phyloP scores from a whole-genome alignment of 2,329 filamentous ascomycete genomes.

The Clarireedia hainanense region DNA sequence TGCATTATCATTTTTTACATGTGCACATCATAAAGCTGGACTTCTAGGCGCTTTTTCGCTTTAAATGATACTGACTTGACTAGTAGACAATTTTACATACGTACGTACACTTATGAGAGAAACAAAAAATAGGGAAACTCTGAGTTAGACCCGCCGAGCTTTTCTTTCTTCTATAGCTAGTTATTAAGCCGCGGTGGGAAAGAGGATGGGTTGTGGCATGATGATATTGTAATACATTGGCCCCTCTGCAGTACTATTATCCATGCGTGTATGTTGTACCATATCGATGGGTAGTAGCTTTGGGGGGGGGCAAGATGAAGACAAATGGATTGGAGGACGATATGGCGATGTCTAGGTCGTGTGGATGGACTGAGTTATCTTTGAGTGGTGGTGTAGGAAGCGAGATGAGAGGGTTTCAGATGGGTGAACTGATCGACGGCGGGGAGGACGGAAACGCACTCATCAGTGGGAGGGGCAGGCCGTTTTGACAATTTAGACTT shows the following conservation, averaged over 20 bases:
- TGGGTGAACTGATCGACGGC: background rate
- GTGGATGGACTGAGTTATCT: background rate
- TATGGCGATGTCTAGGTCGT: too few species aligned
- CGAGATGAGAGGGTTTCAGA: background rate
- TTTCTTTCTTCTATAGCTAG: background rate
- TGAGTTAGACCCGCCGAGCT: background rate
- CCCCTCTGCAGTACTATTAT: background rate
- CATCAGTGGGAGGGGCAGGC: too few species aligned
- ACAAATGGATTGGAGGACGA: too few species aligned
- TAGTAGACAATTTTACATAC: background rate
- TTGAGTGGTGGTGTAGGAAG: background rate
- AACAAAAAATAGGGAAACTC: background rate
- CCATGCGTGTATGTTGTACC: background rate
- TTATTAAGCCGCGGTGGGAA: background rate
- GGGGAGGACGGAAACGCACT: too few species aligned
- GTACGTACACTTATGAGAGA: background rate
- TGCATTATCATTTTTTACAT: too few species aligned
- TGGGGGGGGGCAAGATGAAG: too few species aligned
- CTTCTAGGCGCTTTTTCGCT: too few species aligned
- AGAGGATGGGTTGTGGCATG: background rate
- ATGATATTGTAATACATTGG: slow-evolving; percentile 1
- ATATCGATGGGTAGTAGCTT: background rate
- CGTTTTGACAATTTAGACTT: slow-evolving; percentile 19
- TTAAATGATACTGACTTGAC: background rate
- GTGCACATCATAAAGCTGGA: too few species aligned